Base-by-base conservation (phyloP, 164 flowering plant genomes). In the Liquidambar formosana region DNA sequence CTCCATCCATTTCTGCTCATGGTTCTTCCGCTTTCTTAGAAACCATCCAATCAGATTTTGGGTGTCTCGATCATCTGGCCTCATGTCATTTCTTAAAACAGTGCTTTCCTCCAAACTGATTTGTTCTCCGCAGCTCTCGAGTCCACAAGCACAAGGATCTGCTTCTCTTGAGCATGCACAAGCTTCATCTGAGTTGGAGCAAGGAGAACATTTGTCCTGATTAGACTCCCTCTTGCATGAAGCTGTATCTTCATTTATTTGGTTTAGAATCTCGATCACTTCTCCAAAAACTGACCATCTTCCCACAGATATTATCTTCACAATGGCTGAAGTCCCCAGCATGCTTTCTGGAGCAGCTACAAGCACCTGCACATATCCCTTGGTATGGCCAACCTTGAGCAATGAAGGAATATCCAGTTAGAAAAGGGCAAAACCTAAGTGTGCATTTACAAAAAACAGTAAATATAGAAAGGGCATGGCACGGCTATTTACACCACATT, bases 231-330 rank as follows among this genome's bases (percentile, higher is more conserved):
- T 66, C 67, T 60, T 62, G 15, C n/a, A 19, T n/a, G 77, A 25
- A 45, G 49, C 65, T 23, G 33, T 67, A 23, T 66, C 78, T 21
- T 61, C 58, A 66, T 74, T 74, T 14, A 18, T 27, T 52, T 68
- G 75, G 51, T 28, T 66, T 51, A 84, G 75, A 52, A 70, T 81
- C 69, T 86, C 85, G n/a, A 95, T 80, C 64, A 96, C 82, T 70
- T 93, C 91, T 15, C 97, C 98, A 75, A 93, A 96, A 69, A 96
- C 99, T 1, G 99, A 96, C 99, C 99, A 96, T 74, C 99, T 88
- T 70, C 99, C 99, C 0, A 92, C 94, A 22, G 99, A 93, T 47
- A 93, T 93, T 78, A 96, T 90, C 79, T 83, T 89, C 64, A 78
- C 94, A 18, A 82, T 76, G 23, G 98, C 91, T 74, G 96, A 93